Percentiles rank a stretch among this genome's conserved stretches.
Conservation (phyloP, 192 early-diverging fungal genomes). For the Backusella australiensis region DNA sequence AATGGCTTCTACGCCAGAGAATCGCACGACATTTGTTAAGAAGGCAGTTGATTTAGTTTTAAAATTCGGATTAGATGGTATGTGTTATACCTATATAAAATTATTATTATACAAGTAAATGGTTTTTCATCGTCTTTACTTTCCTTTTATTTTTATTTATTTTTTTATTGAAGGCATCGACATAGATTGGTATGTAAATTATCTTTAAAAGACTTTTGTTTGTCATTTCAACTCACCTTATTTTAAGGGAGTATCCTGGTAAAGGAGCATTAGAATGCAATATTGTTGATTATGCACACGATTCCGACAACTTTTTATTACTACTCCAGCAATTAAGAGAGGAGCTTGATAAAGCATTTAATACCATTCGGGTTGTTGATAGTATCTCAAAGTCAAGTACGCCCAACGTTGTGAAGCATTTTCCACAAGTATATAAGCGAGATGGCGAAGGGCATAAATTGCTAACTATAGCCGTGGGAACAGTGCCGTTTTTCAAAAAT, state of each 20-base stretch:
- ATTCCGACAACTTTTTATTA: constrained; percentile 8
- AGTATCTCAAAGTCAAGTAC: background rate
- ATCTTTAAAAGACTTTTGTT: background rate
- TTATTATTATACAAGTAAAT: background rate
- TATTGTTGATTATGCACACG: constrained; percentile 3
- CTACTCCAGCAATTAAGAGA: background rate
- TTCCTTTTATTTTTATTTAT: background rate
- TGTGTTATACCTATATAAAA: background rate
- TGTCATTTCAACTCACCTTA: background rate
- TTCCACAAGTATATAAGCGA: background rate
- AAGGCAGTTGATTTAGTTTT: background rate
- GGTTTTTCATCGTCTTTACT: background rate
- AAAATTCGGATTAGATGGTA: constrained; percentile 5
- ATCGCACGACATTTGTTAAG: background rate
- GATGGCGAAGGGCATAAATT: background rate
- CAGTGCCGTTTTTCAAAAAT: background rate
- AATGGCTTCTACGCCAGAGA: constrained; percentile 2
- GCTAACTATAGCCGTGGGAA: background rate
- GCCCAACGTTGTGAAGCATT: background rate
- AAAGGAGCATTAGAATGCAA: constrained; percentile 9
- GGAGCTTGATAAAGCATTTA: constrained; percentile 3
- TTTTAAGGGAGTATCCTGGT: constrained; percentile 1
- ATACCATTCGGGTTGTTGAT: background rate
- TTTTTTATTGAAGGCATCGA: background rate
- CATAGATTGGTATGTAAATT: background rate